Percentiles rank a stretch among this genome's conserved stretches.
These are phyloP conservation scores for Plasmopara muralis DNA, from an alignment of 352 stramenopile genomes.

Conservation along the genomic window DNA sequence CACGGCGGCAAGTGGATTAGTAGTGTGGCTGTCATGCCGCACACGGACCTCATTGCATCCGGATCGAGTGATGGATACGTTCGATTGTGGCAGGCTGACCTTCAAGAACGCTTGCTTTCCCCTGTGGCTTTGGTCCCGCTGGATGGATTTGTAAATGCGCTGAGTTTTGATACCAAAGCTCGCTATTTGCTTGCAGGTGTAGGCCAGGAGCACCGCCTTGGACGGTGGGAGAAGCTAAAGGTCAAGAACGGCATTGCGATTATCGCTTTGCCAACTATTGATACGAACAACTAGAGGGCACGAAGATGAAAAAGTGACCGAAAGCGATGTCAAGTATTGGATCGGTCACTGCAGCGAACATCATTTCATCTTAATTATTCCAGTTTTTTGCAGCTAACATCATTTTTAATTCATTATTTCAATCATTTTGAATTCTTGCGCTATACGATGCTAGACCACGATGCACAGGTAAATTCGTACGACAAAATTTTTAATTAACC, in stretches of 20 bases:
- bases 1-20: conserved; percentile 90
- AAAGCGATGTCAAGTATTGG: conserved; percentile 30
- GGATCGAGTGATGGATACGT: conserved; percentile 89
- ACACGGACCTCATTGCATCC: conserved; percentile 87
- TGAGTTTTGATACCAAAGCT: conserved; percentile 71
- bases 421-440: too few relatives aligned
- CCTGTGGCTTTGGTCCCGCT: conserved; percentile 71
- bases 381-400: too few relatives aligned
- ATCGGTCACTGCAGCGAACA: too few relatives aligned
- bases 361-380: too few relatives aligned
- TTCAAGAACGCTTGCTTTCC: conserved; percentile 56
- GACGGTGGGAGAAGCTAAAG: conserved; percentile 86
- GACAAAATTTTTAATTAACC: conserved; percentile 13
- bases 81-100: conserved; percentile 86
- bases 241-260: conserved; percentile 89
- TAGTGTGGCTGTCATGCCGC: conserved; percentile 82
- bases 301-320: conserved; percentile 26
- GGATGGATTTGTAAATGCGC: conserved; percentile 60
- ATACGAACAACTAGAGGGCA: conserved; percentile 27
- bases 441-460: too few relatives aligned
- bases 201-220: conserved; percentile 90
- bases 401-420: too few relatives aligned
- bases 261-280: conserved; percentile 72
- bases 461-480: too few relatives aligned
- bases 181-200: conserved; percentile 87